These are phyloP conservation scores for Zanthoxylum bungeanum DNA, from an alignment of 345 rosid species.

Conservation along the genomic window DNA sequence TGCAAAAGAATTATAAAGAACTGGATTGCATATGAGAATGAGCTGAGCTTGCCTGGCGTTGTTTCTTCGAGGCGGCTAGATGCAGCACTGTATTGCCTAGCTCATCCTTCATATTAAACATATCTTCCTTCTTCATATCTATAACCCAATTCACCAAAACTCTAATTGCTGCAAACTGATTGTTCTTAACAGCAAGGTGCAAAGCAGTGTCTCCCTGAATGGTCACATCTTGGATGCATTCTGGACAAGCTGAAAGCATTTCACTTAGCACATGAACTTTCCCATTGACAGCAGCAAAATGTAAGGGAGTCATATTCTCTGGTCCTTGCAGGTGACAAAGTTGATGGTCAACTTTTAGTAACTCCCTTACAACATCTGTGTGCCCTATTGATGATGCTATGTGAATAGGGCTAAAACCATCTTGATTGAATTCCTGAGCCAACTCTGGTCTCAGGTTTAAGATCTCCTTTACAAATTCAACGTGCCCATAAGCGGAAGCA, in stretches of 20 bases:
- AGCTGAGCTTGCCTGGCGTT: constrained; percentile 26
- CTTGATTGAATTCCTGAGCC: constrained; percentile 30
- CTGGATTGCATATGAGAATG: background rate
- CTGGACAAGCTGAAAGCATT: constrained; percentile 32
- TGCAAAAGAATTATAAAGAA: background rate
- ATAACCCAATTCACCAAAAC: constrained; percentile 34
- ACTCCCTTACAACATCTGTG: constrained; percentile 30
- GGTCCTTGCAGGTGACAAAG: constrained; percentile 31
- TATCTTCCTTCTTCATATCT: constrained; percentile 16
- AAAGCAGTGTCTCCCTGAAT: constrained; percentile 41
- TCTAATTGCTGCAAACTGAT: constrained; percentile 22
- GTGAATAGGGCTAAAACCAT: constrained; percentile 42
- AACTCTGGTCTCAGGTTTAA: constrained; percentile 28
- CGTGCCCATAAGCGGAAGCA: constrained; percentile 29
- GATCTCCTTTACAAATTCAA: constrained; percentile 25
- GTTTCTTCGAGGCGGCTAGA: constrained; percentile 44
- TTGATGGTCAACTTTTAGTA: constrained; percentile 27
- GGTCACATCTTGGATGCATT: constrained; percentile 36
- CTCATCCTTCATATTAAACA: constrained; percentile 40
- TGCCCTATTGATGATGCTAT: constrained; percentile 41
- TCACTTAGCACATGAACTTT: constrained; percentile 32
- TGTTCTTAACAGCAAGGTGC: constrained; percentile 39
- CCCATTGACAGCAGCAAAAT: constrained; percentile 35
- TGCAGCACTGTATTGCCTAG: constrained; percentile 42
- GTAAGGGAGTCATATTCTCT: constrained; percentile 43